Base-by-base conservation (phyloP, 164 flowering plant genomes). In the Sextonia rubra region DNA sequence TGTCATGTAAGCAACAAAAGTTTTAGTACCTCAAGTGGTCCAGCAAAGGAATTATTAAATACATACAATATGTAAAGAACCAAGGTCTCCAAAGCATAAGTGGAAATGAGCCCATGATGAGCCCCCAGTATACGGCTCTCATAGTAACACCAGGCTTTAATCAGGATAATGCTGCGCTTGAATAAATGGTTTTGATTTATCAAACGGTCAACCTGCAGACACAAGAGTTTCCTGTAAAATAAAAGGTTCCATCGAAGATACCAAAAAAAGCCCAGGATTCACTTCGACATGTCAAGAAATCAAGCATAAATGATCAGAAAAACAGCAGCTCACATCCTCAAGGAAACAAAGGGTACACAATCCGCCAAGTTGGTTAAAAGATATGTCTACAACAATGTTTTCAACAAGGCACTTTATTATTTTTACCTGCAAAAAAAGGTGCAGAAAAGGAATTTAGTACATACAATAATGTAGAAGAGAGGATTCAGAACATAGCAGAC, bases 51-150 rank as follows among this genome's bases (percentile, higher is more conserved):
- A 80, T 90, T 93, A 81, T 96, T 91, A 81, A 86, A 93, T 37
- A 93, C 90, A 77, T 96, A 92, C 80, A 96, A 93, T 79, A 96
- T 93, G 84, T 96, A 96, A 27, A 96, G 88, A 81, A 96, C 99
- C 86, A 96, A 82, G 26, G 97, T 93, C 84, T 96, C 99, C 78
- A 96, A 70, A 37, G 99, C 99, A 84, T 96, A 96, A 66, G 99
- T 96, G 2, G 99, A 96, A 32, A 96, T 93, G 76, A 96, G 93
- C 11, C 99, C 99, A 80, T 93, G 98, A 82, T 93, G 99, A 85
- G 99, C 99, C 71, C 99, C 99, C 84, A 96, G 78, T 78, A 96
- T 90, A 23, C 98, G 97, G 76, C 99, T 96, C 80, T 96, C 99
- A 77, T 96, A 96, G 75, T 96, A 96, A 76, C 99, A 96, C 99